Evolutionary conservation across 1,284 basidiomycete species (phyloP).

Genomic region (Rhodotorula sp.): DNA sequence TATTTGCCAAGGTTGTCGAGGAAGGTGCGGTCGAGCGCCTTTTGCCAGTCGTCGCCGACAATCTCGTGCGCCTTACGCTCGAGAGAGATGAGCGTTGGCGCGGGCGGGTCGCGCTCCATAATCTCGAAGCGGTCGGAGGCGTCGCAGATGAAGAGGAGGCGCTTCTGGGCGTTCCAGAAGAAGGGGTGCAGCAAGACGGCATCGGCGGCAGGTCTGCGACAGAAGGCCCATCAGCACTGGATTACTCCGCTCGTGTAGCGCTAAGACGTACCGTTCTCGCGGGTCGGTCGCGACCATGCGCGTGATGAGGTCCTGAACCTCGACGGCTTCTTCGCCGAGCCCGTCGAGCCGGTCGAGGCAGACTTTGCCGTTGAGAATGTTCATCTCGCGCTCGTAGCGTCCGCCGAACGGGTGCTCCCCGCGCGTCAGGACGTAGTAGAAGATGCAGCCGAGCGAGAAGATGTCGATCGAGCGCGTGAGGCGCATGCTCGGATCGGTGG

Average conservation of each 20-base stretch:
- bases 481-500: constrained; percentile 58
- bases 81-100: constrained; percentile 70
- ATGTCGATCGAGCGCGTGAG: constrained; percentile 92
- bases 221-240: not conserved
- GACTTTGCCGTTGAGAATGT: constrained; percentile 79
- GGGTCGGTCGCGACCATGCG: constrained; percentile 76
- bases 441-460: constrained; percentile 88
- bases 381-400: constrained; percentile 84
- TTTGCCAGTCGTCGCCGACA: constrained; percentile 75
- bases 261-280: constrained; percentile 61
- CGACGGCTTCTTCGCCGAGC: constrained; percentile 86
- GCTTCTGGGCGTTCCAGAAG: constrained; percentile 88
- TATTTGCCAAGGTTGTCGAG: constrained; percentile 95
- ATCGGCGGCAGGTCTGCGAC: constrained; percentile 76
- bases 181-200: constrained; percentile 87
- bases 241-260: not conserved
- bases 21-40: constrained; percentile 77
- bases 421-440: constrained; percentile 84
- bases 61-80: constrained; percentile 69
- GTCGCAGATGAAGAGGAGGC: constrained; percentile 91
- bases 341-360: constrained; percentile 68
- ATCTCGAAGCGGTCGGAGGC: constrained; percentile 97
- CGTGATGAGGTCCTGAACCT: constrained; percentile 75
- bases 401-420: constrained; percentile 90
- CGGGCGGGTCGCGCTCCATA: constrained; percentile 88